Evolutionary conservation across 192 early-diverging fungal genomes (phyloP), one percentile per base, ranked within the genome.

Genomic region (Radiomyces spectabilis): DNA sequence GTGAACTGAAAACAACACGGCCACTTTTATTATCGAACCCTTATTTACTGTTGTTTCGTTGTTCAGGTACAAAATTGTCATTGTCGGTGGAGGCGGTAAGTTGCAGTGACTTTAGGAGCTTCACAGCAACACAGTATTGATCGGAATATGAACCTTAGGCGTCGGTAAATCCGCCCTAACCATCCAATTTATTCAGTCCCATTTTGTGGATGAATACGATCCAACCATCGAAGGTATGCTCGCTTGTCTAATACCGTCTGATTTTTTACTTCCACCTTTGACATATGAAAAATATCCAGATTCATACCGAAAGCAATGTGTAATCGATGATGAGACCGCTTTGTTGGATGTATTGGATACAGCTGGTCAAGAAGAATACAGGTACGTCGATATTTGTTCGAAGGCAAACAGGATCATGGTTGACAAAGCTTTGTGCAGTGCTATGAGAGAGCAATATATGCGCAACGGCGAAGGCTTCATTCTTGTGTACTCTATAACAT

Each of bases 401-500:
- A n/a, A n/a, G n/a, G n/a, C n/a, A n/a, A n/a, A n/a, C n/a, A n/a
- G n/a, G n/a, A n/a, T n/a, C n/a, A n/a, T n/a, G n/a, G n/a, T n/a
- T n/a, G n/a, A n/a, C n/a, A n/a, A n/a, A n/a, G n/a, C 19, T 48
- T 32, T 29, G 8, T 53, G 37, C 71, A 84, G 81, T 59, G 87
- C 87, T 4, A 87, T 98, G 76, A 79, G 93, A 22, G 95, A 98
- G 68, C 92, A 98, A 71, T 98, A 94, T 80, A 96, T 96, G 79
- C 85, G 91, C 13, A 88, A 89, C 47, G 93, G 95, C 35, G 93
- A 98, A 68, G 95, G 92, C 10, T 98, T 98, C 61, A 62, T 98
- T 39, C 74, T 96, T 5, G 91, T 94, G 10, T 98, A 95, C 73
- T 86, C 83, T 48, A 95, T 96, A 59, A 94, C 88, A 45, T 89